These are phyloP conservation scores for Clitoria ternatea DNA, from an alignment of 306 rosid species.

Conservation along the genomic window DNA sequence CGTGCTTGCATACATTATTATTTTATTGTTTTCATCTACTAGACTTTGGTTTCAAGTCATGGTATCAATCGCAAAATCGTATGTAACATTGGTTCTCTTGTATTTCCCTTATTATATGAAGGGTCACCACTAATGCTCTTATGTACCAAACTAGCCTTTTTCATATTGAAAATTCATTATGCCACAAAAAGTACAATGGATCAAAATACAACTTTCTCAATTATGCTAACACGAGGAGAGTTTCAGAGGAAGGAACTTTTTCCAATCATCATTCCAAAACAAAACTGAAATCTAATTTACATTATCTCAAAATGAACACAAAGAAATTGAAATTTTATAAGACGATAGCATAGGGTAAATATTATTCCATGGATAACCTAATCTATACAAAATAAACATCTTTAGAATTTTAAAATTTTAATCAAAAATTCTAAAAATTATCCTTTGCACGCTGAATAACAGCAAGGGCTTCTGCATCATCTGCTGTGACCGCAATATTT, in stretches of 20 bases:
- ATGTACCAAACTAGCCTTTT: background rate
- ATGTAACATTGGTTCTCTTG: too few species aligned
- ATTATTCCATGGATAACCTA: conserved; percentile 21
- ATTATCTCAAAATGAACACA: conserved; percentile 24
- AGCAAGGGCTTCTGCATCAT: conserved; percentile 68
- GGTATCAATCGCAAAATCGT: background rate
- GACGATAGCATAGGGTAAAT: conserved; percentile 6
- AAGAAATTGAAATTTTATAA: conserved; percentile 7
- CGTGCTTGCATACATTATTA: background rate
- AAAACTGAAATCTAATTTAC: conserved; percentile 12
- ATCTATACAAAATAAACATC: conserved; percentile 39
- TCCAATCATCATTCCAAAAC: conserved; percentile 1
- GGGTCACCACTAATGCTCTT: background rate
- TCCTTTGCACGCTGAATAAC: conserved; percentile 77
- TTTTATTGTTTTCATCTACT: background rate
- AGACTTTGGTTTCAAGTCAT: background rate
- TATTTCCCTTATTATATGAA: background rate
- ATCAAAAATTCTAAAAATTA: conserved; percentile 42
- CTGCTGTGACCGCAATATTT: conserved; percentile 52
- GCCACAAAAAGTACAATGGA: background rate
- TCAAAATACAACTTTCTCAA: conserved; percentile 2
- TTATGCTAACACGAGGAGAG: background rate
- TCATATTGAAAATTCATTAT: background rate
- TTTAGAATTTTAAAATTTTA: conserved; percentile 11
- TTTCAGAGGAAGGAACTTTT: background rate